These are phyloP conservation scores for Chimonanthus salicifolius DNA, from an alignment of 164 flowering plant species.

Conservation along the genomic window DNA sequence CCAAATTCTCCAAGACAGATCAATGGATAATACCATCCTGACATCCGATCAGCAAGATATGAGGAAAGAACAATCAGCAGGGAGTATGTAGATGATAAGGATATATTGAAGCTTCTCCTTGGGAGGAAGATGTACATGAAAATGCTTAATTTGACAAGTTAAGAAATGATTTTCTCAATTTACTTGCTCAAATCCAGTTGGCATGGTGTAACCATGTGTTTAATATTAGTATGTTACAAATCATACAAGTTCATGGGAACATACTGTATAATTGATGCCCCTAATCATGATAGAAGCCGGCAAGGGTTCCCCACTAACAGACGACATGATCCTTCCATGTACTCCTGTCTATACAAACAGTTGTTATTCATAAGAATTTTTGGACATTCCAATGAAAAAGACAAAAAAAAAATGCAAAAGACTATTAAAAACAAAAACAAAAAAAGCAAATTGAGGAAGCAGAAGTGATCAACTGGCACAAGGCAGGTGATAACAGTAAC, in stretches of 20 bases:
- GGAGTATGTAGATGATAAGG: not conserved
- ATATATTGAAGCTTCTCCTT: no score
- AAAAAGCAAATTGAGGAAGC: no score
- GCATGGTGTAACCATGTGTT: not conserved
- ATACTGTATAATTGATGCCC: constrained; percentile 78
- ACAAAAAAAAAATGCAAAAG: not conserved
- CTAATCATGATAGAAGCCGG: constrained; percentile 61
- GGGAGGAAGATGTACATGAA: not conserved
- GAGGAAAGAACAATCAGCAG: not conserved
- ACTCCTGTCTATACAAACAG: constrained; percentile 59
- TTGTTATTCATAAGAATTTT: constrained; percentile 4
- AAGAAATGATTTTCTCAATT: no score
- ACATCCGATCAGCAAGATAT: no score
- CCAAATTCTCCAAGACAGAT: no score
- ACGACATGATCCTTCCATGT: constrained; percentile 79
- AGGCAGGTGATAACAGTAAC: not conserved
- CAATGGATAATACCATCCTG: no score
- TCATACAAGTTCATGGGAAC: constrained; percentile 7
- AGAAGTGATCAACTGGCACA: not conserved
- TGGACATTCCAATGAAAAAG: not conserved
- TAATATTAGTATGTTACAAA: no score
- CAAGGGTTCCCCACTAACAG: constrained; percentile 63
- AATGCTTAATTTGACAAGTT: no score
- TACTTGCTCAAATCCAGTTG: not conserved
- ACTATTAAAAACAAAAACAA: not conserved